Evolutionary conservation across 176 grass and related monocot species (phyloP).

Genomic region (Chrysopogon serrulatus): DNA sequence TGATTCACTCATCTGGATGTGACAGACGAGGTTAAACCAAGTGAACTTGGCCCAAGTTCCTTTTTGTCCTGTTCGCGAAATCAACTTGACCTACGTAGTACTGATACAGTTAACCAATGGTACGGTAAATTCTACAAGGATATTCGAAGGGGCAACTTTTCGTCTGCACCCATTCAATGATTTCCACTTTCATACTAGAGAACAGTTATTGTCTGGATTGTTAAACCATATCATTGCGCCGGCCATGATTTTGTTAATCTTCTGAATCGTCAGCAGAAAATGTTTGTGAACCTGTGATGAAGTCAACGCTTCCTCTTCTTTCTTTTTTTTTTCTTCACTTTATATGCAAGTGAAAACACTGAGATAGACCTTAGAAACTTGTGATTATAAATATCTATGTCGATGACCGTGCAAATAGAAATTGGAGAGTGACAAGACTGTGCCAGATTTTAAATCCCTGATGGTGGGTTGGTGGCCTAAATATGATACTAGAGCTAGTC

Average conservation of each 20-base stretch:
- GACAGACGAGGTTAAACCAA: background rate
- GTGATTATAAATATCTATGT: slow-evolving; percentile 13
- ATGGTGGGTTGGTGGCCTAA: slow-evolving; percentile 28
- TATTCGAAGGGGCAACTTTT: background rate
- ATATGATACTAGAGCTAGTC: slow-evolving; percentile 33
- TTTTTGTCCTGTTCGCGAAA: background rate
- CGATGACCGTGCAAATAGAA: background rate
- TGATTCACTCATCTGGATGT: slow-evolving; percentile 10
- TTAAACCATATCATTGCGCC: slow-evolving; percentile 32
- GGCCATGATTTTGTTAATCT: slow-evolving; percentile 26
- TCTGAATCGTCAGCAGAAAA: slow-evolving; percentile 16
- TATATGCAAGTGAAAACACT: slow-evolving; percentile 22
- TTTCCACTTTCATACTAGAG: background rate
- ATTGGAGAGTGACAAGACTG: slow-evolving; percentile 2
- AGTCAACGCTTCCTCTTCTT: slow-evolving; percentile 1
- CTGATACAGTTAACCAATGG: background rate
- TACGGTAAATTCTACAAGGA: slow-evolving; percentile 5
- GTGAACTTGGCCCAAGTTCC: background rate
- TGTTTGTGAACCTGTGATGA: background rate
- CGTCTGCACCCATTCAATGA: background rate
- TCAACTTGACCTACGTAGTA: background rate
- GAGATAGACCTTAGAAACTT: slow-evolving; percentile 12
- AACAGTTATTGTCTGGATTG: background rate
- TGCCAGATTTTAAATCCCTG: background rate
- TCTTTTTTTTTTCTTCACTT: background rate